Evolutionary conservation across 305 asterid genomes (phyloP).

Genomic region (Fraxinus baroniana): DNA sequence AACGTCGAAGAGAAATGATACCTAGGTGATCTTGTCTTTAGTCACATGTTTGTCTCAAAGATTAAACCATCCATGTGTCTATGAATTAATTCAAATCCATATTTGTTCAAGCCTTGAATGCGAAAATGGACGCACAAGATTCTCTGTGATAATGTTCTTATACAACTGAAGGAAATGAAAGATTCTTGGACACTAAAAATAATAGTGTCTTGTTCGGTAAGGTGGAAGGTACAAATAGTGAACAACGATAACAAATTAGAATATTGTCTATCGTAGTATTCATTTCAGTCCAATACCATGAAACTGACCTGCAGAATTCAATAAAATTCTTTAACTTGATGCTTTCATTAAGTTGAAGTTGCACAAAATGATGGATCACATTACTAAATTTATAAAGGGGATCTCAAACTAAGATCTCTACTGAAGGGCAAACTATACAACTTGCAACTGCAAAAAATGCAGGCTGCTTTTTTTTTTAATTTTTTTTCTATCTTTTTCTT

Average conservation of each 20-base stretch:
- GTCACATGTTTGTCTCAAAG: neutral
- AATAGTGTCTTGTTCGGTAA: neutral
- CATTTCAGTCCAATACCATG: neutral
- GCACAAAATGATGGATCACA: slow-evolving; percentile 30
- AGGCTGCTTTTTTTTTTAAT: neutral
- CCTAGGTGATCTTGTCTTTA: neutral
- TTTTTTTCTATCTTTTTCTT: neutral
- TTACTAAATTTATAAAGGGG: slow-evolving; percentile 17
- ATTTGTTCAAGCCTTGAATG: neutral
- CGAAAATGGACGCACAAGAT: neutral
- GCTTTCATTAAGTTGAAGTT: slow-evolving; percentile 25
- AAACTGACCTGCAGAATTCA: neutral
- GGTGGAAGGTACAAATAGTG: neutral
- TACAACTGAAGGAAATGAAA: neutral
- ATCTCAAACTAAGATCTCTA: slow-evolving; percentile 16
- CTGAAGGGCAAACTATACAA: slow-evolving; percentile 26
- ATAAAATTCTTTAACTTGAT: slow-evolving; percentile 10
- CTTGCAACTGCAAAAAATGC: slow-evolving; percentile 29
- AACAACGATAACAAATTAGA: neutral
- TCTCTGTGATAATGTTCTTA: neutral
- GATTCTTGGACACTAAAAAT: neutral
- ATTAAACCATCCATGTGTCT: neutral
- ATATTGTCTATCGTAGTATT: neutral
- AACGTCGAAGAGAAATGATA: neutral
- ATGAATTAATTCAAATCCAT: neutral